Evolutionary conservation across 805 yeast species (phyloP).

Genomic region (Candida sonorensis): DNA sequence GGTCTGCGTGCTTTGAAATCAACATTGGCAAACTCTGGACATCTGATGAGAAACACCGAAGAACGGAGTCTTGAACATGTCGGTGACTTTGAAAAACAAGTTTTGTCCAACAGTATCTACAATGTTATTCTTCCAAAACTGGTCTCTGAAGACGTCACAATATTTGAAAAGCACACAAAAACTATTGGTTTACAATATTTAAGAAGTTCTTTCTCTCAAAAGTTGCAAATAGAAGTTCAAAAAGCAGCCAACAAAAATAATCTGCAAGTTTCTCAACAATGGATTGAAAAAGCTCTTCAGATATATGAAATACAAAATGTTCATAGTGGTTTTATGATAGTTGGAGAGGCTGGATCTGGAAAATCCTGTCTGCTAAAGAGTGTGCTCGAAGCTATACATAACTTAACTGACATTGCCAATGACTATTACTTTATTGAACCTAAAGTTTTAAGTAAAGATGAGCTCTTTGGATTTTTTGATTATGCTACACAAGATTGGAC

Average conservation of each 20-base stretch:
- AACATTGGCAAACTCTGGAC: conserved; percentile 54
- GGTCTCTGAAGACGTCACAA: conserved; percentile 39
- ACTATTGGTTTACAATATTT: conserved; percentile 23
- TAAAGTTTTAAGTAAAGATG: conserved; percentile 61
- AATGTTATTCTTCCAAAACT: conserved; percentile 67
- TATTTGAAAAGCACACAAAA: conserved; percentile 26
- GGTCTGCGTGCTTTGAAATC: conserved; percentile 79
- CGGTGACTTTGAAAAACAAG: conserved; percentile 18
- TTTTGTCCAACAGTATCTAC: conserved; percentile 46
- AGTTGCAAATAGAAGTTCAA: conserved; percentile 23
- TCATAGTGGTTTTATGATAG: conserved; percentile 76
- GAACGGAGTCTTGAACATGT: not conserved
- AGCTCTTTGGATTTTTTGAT: conserved; percentile 67
- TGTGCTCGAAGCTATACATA: conserved; percentile 38
- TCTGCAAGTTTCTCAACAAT: conserved; percentile 28
- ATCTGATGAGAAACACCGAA: conserved; percentile 15
- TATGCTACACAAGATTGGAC: conserved; percentile 82
- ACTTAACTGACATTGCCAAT: conserved; percentile 26
- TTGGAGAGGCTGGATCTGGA: conserved; percentile 73
- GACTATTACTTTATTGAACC: conserved; percentile 55
- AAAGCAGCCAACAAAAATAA: conserved; percentile 28
- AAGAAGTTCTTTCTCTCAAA: too few relatives aligned
- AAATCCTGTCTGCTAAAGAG: conserved; percentile 52
- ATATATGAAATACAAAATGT: conserved; percentile 51
- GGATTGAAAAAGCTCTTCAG: conserved; percentile 55